Conservation (phyloP, 1,284 basidiomycete species). For the Cryptococcus maquisensis region DNA sequence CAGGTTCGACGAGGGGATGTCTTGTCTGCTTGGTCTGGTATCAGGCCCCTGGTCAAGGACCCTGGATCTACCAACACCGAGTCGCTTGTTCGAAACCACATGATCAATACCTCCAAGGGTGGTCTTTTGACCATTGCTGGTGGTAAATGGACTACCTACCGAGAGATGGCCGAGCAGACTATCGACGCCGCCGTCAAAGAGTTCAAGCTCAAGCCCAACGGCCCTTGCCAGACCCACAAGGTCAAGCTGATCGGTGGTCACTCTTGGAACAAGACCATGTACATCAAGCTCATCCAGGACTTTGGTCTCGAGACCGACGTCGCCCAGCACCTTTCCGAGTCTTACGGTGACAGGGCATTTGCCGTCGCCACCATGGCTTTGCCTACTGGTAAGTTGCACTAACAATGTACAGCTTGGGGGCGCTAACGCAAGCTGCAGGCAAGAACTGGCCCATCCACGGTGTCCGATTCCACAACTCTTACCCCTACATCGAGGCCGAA, state of each 20-base stretch:
- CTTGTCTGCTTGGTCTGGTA: constrained; percentile 89
- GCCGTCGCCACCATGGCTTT: constrained; percentile 78
- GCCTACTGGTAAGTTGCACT: constrained; percentile 54
- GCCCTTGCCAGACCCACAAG: constrained; percentile 72
- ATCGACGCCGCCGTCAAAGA: constrained; percentile 81
- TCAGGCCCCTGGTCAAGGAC: constrained; percentile 84
- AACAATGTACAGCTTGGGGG: background rate
- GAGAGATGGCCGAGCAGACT: constrained; percentile 94
- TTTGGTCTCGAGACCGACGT: constrained; percentile 88
- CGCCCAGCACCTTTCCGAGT: constrained; percentile 83
- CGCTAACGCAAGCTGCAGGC: background rate
- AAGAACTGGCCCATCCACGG: constrained; percentile 76
- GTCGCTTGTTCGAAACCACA: constrained; percentile 87
- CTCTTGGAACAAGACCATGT: constrained; percentile 94
- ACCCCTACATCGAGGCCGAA: constrained; percentile 92
- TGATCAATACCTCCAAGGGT: constrained; percentile 77
- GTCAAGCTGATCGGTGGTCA: constrained; percentile 88
- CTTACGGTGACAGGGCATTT: constrained; percentile 94
- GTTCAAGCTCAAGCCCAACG: constrained; percentile 60
- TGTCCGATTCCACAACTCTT: constrained; percentile 65
- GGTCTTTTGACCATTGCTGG: constrained; percentile 93
- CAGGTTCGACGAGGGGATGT: constrained; percentile 94
- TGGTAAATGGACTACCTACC: constrained; percentile 98
- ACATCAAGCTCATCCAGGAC: constrained; percentile 91
- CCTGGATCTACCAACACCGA: constrained; percentile 76